Conservation (phyloP, 495 filamentous ascomycete genomes). For the Alectoria sarmentosa region DNA sequence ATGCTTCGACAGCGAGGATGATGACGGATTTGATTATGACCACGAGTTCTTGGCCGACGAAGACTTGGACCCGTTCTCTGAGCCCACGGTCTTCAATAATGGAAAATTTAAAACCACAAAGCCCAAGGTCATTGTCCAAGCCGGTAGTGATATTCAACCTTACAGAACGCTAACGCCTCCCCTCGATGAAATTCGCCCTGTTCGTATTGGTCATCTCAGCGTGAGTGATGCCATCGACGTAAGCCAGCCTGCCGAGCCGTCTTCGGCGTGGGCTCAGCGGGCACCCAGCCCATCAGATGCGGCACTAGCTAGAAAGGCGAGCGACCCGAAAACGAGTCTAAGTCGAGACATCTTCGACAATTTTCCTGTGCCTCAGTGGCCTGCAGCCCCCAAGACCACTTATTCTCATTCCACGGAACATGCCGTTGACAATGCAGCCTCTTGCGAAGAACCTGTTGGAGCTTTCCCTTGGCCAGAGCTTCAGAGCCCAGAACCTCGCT, state of each 20-base stretch:
- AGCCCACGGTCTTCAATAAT: not conserved
- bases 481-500: constrained; percentile 3
- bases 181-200: not conserved
- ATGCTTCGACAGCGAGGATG: constrained; percentile 12
- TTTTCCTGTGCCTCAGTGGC: not conserved
- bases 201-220: not conserved
- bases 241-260: constrained; percentile 3
- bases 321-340: not conserved
- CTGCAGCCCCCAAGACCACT: not conserved
- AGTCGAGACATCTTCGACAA: not conserved
- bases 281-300: constrained; percentile 33
- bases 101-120: not conserved
- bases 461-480: constrained; percentile 10
- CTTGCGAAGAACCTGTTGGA: not conserved
- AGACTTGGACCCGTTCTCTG: not conserved
- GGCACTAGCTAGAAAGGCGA: constrained; percentile 27
- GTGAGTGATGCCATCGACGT: constrained; percentile 15
- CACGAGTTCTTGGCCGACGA: constrained; percentile 12
- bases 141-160: not conserved
- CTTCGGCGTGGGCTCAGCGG: constrained; percentile 10
- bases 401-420: not conserved
- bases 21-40: constrained; percentile 13
- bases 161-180: not conserved
- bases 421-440: not conserved
- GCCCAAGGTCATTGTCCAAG: not conserved